phyloP scores from a whole-genome alignment of 352 stramenopile genomes.

The Globisporangium barbulae region DNA sequence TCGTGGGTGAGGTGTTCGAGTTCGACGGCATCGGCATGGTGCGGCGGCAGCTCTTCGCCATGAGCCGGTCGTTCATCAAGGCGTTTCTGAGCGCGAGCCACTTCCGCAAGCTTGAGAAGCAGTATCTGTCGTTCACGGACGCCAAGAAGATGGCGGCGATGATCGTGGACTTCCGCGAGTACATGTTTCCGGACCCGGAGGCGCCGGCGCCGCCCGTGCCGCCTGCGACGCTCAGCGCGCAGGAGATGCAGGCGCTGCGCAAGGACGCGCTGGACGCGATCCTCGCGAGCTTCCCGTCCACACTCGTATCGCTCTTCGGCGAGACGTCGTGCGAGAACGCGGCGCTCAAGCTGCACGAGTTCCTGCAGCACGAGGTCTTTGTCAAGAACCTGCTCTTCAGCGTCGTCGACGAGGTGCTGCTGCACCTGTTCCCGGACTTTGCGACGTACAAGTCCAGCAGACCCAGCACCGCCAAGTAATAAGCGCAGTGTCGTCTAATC shows the following conservation, averaged over 20 bases:
- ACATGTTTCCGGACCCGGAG: slow-evolving; percentile 52
- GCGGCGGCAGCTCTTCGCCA: slow-evolving; percentile 78
- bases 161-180: slow-evolving; percentile 49
- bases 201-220: slow-evolving; percentile 10
- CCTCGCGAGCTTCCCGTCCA: slow-evolving; percentile 64
- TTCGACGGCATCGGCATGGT: slow-evolving; percentile 83
- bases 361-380: slow-evolving; percentile 85
- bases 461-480: background rate
- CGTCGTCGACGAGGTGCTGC: slow-evolving; percentile 69
- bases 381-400: slow-evolving; percentile 85
- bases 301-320: slow-evolving; percentile 72
- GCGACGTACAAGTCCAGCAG: slow-evolving; percentile 53
- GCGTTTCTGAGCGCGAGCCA: slow-evolving; percentile 77
- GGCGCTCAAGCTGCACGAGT: slow-evolving; percentile 82
- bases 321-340: slow-evolving; percentile 71
- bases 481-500: background rate
- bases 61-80: slow-evolving; percentile 80
- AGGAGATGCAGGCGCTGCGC: slow-evolving; percentile 52
- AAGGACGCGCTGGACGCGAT: slow-evolving; percentile 71
- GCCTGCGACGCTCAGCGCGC: slow-evolving; percentile 16
- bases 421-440: slow-evolving; percentile 74
- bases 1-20: slow-evolving; percentile 79
- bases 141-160: slow-evolving; percentile 56
- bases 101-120: slow-evolving; percentile 77
- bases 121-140: slow-evolving; percentile 81